Evolutionary conservation across 306 rosid species (phyloP).

Genomic region (Boehmeria nivea): DNA sequence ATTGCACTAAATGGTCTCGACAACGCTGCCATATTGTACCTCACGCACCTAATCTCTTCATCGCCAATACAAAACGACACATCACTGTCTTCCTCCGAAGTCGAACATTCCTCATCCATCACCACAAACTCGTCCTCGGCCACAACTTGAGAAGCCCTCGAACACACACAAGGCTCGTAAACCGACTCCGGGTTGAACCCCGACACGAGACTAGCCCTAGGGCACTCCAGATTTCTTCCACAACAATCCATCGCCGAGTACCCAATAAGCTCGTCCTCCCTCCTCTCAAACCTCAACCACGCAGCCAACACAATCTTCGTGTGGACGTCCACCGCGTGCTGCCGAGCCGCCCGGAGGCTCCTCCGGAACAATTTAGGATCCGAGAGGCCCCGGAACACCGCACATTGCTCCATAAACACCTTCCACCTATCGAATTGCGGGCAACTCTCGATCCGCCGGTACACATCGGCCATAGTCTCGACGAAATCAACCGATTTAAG

Average conservation of each 20-base stretch:
- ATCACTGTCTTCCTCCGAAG: slow-evolving; percentile 55
- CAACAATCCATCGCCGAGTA: slow-evolving; percentile 54
- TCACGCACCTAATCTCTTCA: slow-evolving; percentile 56
- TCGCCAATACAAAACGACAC: slow-evolving; percentile 65
- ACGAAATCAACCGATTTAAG: slow-evolving; percentile 49
- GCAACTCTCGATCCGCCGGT: slow-evolving; percentile 41
- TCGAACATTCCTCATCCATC: slow-evolving; percentile 42
- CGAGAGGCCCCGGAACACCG: slow-evolving; percentile 38
- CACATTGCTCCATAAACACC: slow-evolving; percentile 56
- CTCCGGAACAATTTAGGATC: slow-evolving; percentile 66
- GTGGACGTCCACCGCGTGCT: slow-evolving; percentile 70
- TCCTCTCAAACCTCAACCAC: slow-evolving; percentile 70
- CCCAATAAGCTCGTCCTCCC: slow-evolving; percentile 75
- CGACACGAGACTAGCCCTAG: slow-evolving; percentile 47
- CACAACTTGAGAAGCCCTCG: neutral
- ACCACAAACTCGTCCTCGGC: slow-evolving; percentile 1
- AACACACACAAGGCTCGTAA: slow-evolving; percentile 52
- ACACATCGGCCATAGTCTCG: slow-evolving; percentile 34
- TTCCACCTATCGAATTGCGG: slow-evolving; percentile 44
- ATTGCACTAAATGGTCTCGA: slow-evolving; percentile 62
- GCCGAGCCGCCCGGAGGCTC: slow-evolving; percentile 63
- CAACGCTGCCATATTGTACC: slow-evolving; percentile 55
- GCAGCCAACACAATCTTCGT: slow-evolving; percentile 60
- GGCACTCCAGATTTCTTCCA: slow-evolving; percentile 69
- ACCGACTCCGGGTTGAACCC: slow-evolving; percentile 64